phyloP scores from a whole-genome alignment of 1,284 basidiomycete species.

The Bjerkandera adusta region DNA sequence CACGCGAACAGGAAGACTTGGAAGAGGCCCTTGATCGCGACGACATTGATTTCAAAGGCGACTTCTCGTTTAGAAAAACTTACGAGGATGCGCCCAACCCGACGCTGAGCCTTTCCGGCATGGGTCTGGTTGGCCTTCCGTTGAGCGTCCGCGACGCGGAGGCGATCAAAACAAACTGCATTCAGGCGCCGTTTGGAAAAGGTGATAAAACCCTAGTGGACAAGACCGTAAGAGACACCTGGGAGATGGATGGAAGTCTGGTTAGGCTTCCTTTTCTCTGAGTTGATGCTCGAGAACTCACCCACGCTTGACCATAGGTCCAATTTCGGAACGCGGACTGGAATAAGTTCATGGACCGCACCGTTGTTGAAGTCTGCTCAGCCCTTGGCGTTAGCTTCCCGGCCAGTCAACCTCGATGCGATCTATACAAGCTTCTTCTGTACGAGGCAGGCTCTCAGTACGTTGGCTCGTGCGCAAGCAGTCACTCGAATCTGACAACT shows the following conservation, averaged over 20 bases:
- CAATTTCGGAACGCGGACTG: conserved; percentile 7
- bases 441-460: conserved; percentile 45
- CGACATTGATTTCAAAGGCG: conserved; percentile 8
- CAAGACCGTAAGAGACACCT: conserved; percentile 24
- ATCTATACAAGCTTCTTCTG: conserved; percentile 41
- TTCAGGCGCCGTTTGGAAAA: conserved; percentile 33
- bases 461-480: conserved; percentile 17
- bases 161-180: conserved; percentile 4
- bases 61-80: conserved; percentile 21
- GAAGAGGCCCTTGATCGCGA: too few species aligned
- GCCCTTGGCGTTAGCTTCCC: conserved; percentile 5
- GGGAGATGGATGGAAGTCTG: conserved; percentile 21
- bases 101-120: conserved; percentile 19
- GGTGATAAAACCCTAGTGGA: conserved; percentile 24
- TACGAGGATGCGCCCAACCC: conserved; percentile 24
- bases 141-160: conserved; percentile 22
- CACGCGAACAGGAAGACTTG: too few species aligned
- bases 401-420: conserved; percentile 27
- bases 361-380: conserved; percentile 26
- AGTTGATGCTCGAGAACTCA: background rate
- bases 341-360: background rate
- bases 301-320: conserved; percentile 1
- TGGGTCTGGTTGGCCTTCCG: conserved; percentile 37
- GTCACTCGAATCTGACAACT: background rate
- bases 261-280: conserved; percentile 3